These are phyloP conservation scores for Tuber aestivum DNA, from an alignment of 495 filamentous ascomycete genomes.

Conservation along the genomic window DNA sequence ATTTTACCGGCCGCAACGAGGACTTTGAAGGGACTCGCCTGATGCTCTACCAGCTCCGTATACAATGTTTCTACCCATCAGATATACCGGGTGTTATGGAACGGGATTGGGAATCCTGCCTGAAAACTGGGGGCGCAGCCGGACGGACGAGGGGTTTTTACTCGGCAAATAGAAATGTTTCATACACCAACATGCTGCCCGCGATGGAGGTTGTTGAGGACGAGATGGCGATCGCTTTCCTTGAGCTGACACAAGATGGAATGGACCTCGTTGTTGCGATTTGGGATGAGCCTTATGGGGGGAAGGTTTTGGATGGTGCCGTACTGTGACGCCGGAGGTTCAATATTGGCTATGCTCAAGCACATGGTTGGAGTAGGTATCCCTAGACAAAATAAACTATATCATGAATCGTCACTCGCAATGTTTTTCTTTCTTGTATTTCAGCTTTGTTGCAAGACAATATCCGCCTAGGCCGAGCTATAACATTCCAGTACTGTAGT, in stretches of 20 bases:
- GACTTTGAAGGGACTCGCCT: slow-evolving; percentile 27
- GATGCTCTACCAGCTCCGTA: slow-evolving; percentile 28
- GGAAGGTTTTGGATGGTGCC: neutral
- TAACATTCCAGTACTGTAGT: neutral
- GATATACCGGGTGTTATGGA: slow-evolving; percentile 15
- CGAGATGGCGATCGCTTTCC: slow-evolving; percentile 24
- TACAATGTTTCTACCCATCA: slow-evolving; percentile 30
- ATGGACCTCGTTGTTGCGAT: slow-evolving; percentile 28
- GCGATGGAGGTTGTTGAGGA: slow-evolving; percentile 31
- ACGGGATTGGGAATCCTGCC: slow-evolving; percentile 18
- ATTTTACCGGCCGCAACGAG: slow-evolving; percentile 31
- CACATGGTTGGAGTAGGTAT: neutral
- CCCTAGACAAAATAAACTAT: neutral
- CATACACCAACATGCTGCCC: slow-evolving; percentile 12
- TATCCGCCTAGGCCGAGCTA: neutral
- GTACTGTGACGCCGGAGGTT: neutral
- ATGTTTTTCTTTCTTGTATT: neutral
- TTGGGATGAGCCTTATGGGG: slow-evolving; percentile 26
- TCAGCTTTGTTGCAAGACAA: neutral
- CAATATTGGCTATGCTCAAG: neutral
- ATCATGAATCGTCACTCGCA: neutral
- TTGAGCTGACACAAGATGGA: slow-evolving; percentile 20
- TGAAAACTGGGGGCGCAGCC: slow-evolving; percentile 6
- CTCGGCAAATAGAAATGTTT: slow-evolving; percentile 30
- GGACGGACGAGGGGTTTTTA: slow-evolving; percentile 20